A percentile compares a stretch with the other conserved stretches of the same genome.
These are phyloP conservation scores for Colletotrichum theobromicola DNA, from an alignment of 2,329 filamentous ascomycete species.

Conservation along the genomic window DNA sequence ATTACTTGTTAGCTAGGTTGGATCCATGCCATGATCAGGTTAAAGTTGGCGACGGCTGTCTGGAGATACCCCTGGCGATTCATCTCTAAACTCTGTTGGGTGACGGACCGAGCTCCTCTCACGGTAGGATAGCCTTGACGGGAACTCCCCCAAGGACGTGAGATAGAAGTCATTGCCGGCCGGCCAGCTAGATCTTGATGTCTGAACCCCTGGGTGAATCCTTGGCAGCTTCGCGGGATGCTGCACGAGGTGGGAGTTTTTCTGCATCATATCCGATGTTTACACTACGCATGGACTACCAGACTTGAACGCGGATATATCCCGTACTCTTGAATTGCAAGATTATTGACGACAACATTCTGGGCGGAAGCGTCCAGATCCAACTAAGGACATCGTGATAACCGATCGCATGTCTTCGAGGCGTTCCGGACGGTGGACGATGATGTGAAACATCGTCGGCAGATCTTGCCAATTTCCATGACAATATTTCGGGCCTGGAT, in stretches of 20 bases:
- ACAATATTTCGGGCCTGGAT: background rate
- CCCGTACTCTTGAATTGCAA: background rate
- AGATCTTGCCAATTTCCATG: background rate
- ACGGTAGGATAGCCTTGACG: background rate
- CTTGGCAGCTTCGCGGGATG: background rate
- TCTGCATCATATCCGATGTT: background rate
- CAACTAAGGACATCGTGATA: background rate
- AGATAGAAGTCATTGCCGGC: background rate
- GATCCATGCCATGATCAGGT: background rate
- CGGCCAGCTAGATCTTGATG: background rate
- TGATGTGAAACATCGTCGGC: background rate
- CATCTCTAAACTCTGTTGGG: background rate
- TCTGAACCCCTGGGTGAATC: background rate
- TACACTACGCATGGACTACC: background rate
- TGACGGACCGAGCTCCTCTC: background rate
- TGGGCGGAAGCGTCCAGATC: rapidly evolving
- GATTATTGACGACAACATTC: background rate
- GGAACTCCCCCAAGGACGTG: background rate
- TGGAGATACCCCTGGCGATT: background rate
- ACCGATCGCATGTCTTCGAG: background rate
- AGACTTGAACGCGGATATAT: background rate
- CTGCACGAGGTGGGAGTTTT: background rate
- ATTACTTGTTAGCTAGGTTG: background rate
- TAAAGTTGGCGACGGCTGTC: background rate
- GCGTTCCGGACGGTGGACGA: background rate